Evolutionary conservation across 75 land plant genomes (phyloP), one percentile per base, ranked within the genome.

Genomic region (Cunninghamia lanceolata): DNA sequence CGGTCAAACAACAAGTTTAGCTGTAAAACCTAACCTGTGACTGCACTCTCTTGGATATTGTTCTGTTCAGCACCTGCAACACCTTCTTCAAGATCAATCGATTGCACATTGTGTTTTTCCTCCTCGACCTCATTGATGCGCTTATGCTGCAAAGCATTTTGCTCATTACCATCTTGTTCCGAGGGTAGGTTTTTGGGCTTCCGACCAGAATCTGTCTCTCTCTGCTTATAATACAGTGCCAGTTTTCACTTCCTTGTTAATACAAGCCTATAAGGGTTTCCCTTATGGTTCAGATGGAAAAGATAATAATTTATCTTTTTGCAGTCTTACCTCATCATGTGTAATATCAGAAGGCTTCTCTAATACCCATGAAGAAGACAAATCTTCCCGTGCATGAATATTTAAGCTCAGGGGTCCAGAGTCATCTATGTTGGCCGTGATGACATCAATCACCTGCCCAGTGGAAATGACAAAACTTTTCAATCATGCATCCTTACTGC

Each of bases 291-390:
- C n/a, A 77, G 10, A 82, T 6, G 30, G 54, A 21, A 45, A 39
- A 82, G 30, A 32, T 30, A 32, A 47, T 8, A 0, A 73, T 35
- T 50, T 54, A 25, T 21, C 16, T 9, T 34, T 50, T 13, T 34
- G 21, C 25, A 35, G 47, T 32, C 59, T 36, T 83, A 83, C 84
- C 63, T 83, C 63, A 53, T 52, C 53, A 47, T 47, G 52, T 14
- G 52, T 47, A 47, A 9, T 40, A 30, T 32, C 25, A 82, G 87
- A 87, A 19, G 84, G 56, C 16, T 90, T 96, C 84, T 89, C 92
- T 84, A 90, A 75, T 83, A 93, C 94, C 98, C 96, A 98, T 50
- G 99, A 98, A 28, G 95, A 92, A 45, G 98, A 91, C 82, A 93
- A 87, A 84, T 91, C 91, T 50, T 91, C 91, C 68, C 92, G 93